Evolutionary conservation across 768 basidiomycete genomes (phyloP).

Genomic region (Termitomyces sp.): DNA sequence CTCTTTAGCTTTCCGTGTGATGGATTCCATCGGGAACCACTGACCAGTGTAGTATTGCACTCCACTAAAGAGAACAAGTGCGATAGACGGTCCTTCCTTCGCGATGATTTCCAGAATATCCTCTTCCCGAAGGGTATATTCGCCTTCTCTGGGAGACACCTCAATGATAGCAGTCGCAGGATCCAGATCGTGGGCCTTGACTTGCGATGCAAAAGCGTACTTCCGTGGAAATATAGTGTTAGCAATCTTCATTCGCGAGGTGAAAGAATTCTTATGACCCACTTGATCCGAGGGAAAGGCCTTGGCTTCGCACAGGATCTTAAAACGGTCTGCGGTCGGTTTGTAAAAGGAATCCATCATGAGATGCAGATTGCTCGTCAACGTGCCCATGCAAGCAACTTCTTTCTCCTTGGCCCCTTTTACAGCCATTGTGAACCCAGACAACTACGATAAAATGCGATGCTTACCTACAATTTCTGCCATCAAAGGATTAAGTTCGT

Average conservation of each 20-base stretch:
- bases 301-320: conserved; percentile 90
- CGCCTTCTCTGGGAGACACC: conserved; percentile 74
- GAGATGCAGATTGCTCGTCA: conserved; percentile 94
- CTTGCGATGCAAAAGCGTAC: conserved; percentile 98
- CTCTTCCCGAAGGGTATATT: conserved; percentile 79
- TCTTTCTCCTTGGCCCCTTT: conserved; percentile 83
- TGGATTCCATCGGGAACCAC: conserved; percentile 79
- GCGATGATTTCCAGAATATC: conserved; percentile 80
- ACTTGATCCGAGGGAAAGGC: conserved; percentile 98
- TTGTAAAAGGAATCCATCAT: conserved; percentile 94
- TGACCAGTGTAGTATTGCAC: conserved; percentile 99
- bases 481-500: conserved; percentile 65
- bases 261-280: conserved; percentile 17
- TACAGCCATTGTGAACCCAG: conserved; percentile 18
- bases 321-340: conserved; percentile 78
- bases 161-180: conserved; percentile 71
- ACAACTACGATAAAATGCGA: background rate
- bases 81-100: conserved; percentile 69
- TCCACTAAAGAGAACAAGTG: conserved; percentile 88
- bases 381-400: conserved; percentile 92
- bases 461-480: conserved; percentile 74
- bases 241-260: conserved; percentile 12
- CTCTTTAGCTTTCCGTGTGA: conserved; percentile 80
- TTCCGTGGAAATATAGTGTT: conserved; percentile 25
- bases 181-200: conserved; percentile 68